A percentile compares a stretch with the other conserved stretches of the same genome.
These are phyloP conservation scores for Tuber melanosporum DNA, from an alignment of 495 filamentous ascomycete genomes.

Conservation along the genomic window DNA sequence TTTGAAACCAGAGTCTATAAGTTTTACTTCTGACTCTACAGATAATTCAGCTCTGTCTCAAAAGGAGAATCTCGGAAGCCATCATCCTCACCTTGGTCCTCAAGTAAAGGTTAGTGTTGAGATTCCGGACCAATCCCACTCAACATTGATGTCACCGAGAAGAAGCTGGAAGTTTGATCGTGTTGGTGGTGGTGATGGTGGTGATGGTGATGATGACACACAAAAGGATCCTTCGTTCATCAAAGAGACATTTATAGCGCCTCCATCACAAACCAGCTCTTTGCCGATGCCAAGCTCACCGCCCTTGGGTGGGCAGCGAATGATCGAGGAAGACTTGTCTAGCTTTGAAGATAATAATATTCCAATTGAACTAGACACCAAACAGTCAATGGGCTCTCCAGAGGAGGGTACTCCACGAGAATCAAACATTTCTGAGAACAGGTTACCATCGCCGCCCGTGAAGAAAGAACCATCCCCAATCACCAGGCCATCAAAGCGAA, in stretches of 20 bases:
- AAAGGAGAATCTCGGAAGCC: neutral
- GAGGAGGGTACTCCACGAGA: neutral
- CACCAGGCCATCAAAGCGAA: neutral
- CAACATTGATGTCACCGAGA: neutral
- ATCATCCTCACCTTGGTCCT: neutral
- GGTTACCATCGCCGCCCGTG: neutral
- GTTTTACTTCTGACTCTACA: neutral
- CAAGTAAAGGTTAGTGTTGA: neutral
- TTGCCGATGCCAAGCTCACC: neutral
- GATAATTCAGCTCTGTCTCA: neutral
- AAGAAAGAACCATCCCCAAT: neutral
- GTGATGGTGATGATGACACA: neutral
- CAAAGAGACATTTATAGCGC: neutral
- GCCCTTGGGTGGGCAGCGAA: neutral
- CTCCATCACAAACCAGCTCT: neutral
- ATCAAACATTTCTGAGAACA: slow-evolving; percentile 5
- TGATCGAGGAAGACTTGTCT: neutral
- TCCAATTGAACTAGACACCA: neutral
- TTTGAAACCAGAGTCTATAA: neutral
- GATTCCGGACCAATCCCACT: neutral
- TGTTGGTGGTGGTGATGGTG: neutral
- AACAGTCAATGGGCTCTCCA: neutral
- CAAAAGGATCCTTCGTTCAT: neutral
- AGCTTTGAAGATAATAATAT: neutral
- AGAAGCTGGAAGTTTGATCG: neutral